Conservation (phyloP, 176 grass and related monocot species). For the Phyllostachys edulis region DNA sequence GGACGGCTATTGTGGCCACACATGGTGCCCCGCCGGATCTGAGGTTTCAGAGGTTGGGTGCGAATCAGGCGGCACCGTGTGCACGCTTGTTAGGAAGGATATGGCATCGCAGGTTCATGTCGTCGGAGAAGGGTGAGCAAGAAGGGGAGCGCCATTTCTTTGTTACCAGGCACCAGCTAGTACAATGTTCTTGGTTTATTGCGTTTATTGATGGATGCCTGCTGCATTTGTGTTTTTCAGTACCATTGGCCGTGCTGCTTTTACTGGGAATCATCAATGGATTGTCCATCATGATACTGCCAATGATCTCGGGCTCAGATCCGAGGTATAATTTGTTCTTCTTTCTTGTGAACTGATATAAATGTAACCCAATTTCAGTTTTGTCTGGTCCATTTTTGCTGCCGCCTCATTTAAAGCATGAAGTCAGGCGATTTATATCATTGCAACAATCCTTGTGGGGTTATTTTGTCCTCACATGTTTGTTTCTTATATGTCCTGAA, state of each 20-base stretch:
- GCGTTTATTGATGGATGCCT: slow-evolving; percentile 14
- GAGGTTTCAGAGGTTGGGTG: slow-evolving; percentile 37
- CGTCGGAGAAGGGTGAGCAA: slow-evolving; percentile 66
- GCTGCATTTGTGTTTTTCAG: slow-evolving; percentile 42
- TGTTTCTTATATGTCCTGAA: slow-evolving; percentile 32
- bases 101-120: slow-evolving; percentile 67
- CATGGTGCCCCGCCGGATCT: slow-evolving; percentile 36
- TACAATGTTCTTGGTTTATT: not conserved
- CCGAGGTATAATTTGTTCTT: slow-evolving; percentile 53
- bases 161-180: not conserved
- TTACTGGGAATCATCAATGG: slow-evolving; percentile 70
- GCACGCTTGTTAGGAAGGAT: slow-evolving; percentile 56
- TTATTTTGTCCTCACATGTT: slow-evolving; percentile 41
- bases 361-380: slow-evolving; percentile 32
- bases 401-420: slow-evolving; percentile 36
- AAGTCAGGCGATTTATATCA: slow-evolving; percentile 29
- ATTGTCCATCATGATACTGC: slow-evolving; percentile 45
- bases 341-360: slow-evolving; percentile 38
- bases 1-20: slow-evolving; percentile 64
- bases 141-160: not conserved
- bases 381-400: slow-evolving; percentile 50
- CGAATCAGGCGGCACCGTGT: slow-evolving; percentile 26
- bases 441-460: slow-evolving; percentile 39
- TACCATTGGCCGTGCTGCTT: slow-evolving; percentile 61
- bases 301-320: slow-evolving; percentile 40